phyloP scores from a whole-genome alignment of 2,329 filamentous ascomycete species.

The Sphaerulina musiva region DNA sequence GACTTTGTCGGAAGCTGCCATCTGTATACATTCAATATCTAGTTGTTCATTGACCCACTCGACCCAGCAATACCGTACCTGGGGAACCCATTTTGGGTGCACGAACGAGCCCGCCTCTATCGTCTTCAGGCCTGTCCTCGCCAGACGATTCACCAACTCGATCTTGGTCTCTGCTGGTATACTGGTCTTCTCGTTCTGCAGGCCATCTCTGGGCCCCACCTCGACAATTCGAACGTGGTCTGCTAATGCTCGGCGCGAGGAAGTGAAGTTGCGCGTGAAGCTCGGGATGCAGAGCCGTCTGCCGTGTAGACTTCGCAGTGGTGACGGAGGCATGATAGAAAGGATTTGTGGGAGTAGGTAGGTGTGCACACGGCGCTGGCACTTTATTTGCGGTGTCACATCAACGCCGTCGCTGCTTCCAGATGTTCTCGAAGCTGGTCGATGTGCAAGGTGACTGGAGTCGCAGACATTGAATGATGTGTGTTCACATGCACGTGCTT shows the following conservation, averaged over 20 bases:
- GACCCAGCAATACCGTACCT: conserved; percentile 44
- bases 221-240: conserved; percentile 61
- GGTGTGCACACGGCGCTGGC: neutral
- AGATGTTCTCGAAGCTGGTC: neutral
- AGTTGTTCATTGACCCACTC: neutral
- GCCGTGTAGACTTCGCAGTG: conserved; percentile 7
- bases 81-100: conserved; percentile 76
- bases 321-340: conserved; percentile 3
- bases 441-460: neutral
- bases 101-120: conserved; percentile 83
- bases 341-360: neutral
- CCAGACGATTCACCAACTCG: conserved; percentile 64
- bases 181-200: conserved; percentile 73
- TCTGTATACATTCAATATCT: conserved; percentile 43
- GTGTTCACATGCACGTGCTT: too few species aligned
- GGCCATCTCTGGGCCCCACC: conserved; percentile 73
- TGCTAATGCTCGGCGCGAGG: conserved; percentile 22
- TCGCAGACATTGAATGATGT: neutral
- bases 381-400: neutral
- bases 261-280: conserved; percentile 24
- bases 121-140: conserved; percentile 59
- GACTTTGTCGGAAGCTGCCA: conserved; percentile 72
- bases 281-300: conserved; percentile 7
- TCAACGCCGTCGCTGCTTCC: neutral
- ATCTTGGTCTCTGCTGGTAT: conserved; percentile 69